Conservation (phyloP, 1,139 yeast genomes). For the Blastobotrys illinoisensis region DNA sequence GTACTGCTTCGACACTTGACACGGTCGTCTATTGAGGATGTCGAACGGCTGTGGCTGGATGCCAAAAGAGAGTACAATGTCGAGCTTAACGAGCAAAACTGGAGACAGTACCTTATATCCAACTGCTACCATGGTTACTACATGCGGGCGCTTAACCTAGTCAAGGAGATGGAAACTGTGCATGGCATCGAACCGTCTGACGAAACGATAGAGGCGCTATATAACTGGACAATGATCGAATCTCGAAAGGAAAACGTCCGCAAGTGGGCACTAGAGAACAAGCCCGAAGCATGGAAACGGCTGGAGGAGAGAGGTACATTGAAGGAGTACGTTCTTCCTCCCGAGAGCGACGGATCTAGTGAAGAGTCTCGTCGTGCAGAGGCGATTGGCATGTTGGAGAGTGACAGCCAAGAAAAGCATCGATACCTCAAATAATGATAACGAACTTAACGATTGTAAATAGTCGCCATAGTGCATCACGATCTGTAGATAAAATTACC, state of each 20-base stretch:
- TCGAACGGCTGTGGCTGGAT: conserved; percentile 59
- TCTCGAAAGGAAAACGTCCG: conserved; percentile 45
- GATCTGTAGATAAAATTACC: neutral
- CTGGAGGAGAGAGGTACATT: conserved; percentile 39
- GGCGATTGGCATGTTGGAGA: conserved; percentile 7
- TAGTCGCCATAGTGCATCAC: too few relatives aligned
- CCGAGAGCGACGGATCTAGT: conserved; percentile 25
- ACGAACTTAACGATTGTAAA: neutral
- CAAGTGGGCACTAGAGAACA: conserved; percentile 47
- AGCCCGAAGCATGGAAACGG: conserved; percentile 46
- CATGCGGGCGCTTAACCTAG: conserved; percentile 52
- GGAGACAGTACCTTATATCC: conserved; percentile 62
- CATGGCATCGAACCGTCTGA: conserved; percentile 46
- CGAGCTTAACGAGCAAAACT: conserved; percentile 50
- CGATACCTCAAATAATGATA: neutral
- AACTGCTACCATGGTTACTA: conserved; percentile 66
- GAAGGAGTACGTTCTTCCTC: conserved; percentile 28
- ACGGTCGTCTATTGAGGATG: conserved; percentile 53
- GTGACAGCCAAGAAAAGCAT: conserved; percentile 6
- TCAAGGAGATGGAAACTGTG: conserved; percentile 44
- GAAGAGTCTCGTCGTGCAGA: conserved; percentile 23
- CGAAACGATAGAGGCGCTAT: conserved; percentile 51
- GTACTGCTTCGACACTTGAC: conserved; percentile 68
- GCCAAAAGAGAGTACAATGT: conserved; percentile 48
- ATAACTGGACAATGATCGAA: conserved; percentile 55